Conservation (phyloP, 2,329 filamentous ascomycete species). For the Tolypocladium ophioglossoides region DNA sequence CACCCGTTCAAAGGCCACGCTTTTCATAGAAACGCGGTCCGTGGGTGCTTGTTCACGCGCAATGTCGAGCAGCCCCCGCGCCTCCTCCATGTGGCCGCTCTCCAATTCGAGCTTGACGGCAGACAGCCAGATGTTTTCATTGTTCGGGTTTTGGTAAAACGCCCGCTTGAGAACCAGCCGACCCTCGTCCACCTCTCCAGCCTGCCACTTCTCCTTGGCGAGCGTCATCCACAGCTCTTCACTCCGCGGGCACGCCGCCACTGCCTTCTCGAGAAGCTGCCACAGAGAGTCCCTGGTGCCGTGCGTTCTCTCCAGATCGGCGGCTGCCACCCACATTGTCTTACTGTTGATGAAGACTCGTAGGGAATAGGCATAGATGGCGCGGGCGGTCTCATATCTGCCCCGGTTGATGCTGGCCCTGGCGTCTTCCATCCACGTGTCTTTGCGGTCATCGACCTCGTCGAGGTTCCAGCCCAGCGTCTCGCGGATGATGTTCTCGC, state of each 20-base stretch:
- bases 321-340: slow-evolving; percentile 81
- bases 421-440: slow-evolving; percentile 93
- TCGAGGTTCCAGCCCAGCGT: slow-evolving; percentile 90
- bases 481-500: slow-evolving; percentile 80
- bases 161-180: slow-evolving; percentile 76
- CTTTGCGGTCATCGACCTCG: slow-evolving; percentile 91
- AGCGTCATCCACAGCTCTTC: slow-evolving; percentile 94
- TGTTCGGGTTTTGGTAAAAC: slow-evolving; percentile 91
- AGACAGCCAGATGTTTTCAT: slow-evolving; percentile 95
- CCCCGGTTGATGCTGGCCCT: slow-evolving; percentile 70
- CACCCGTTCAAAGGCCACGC: slow-evolving; percentile 84
- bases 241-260: slow-evolving; percentile 83
- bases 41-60: slow-evolving; percentile 85
- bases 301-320: slow-evolving; percentile 83
- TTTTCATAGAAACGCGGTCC: slow-evolving; percentile 95
- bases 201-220: slow-evolving; percentile 87
- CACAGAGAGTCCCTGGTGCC: slow-evolving; percentile 75
- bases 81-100: slow-evolving; percentile 70
- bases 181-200: slow-evolving; percentile 78
- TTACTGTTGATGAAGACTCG: slow-evolving; percentile 83
- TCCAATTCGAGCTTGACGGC: slow-evolving; percentile 95
- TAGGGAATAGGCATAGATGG: slow-evolving; percentile 86
- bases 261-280: slow-evolving; percentile 81
- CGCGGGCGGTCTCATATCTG: slow-evolving; percentile 79
- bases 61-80: slow-evolving; percentile 67